These are phyloP conservation scores for Sphenostylis stenocarpa DNA, from an alignment of 306 rosid genomes.

Conservation along the genomic window DNA sequence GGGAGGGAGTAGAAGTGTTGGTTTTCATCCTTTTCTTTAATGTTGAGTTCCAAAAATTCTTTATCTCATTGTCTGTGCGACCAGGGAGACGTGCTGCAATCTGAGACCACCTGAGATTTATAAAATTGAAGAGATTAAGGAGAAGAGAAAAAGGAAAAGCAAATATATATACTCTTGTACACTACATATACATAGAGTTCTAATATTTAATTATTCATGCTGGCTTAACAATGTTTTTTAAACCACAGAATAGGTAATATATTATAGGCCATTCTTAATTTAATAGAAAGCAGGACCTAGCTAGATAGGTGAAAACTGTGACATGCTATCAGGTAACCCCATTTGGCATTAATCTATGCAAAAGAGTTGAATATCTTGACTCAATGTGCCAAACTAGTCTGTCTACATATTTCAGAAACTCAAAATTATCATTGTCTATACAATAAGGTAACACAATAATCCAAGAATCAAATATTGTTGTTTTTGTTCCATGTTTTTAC, in stretches of 20 bases:
- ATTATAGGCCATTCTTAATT: not conserved
- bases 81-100: constrained; percentile 86
- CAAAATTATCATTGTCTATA: not conserved
- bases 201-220: not conserved
- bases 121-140: not conserved
- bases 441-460: not conserved
- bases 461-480: not conserved
- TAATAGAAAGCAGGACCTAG: not conserved
- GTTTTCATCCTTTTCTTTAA: constrained; percentile 64
- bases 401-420: not conserved
- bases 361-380: not conserved
- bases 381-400: not conserved
- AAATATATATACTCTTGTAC: not conserved
- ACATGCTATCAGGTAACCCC: not conserved
- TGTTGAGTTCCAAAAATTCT: constrained; percentile 85
- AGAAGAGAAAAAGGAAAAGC: not conserved
- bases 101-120: constrained; percentile 72
- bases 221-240: not conserved
- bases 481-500: not conserved
- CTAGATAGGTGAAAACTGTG: not conserved
- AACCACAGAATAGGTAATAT: not conserved
- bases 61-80: constrained; percentile 85
- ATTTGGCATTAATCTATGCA: not conserved
- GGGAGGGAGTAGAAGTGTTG: constrained; percentile 37
- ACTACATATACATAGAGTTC: not conserved